These are phyloP conservation scores for Ceriops decandra DNA, from an alignment of 345 rosid species.

Conservation along the genomic window DNA sequence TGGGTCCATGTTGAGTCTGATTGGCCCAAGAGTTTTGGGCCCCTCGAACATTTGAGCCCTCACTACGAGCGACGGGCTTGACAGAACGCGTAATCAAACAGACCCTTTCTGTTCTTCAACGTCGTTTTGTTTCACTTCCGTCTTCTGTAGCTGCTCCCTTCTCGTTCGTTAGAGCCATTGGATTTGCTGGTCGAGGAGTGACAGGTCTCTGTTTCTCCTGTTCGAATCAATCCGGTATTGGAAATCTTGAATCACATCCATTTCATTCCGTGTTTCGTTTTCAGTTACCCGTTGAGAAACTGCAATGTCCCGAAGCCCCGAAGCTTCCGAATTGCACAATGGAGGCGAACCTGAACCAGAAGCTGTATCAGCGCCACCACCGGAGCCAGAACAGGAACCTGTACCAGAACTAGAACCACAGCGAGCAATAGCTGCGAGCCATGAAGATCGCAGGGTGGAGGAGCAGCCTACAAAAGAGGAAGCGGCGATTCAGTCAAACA, in stretches of 20 bases:
- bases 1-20: too few species aligned
- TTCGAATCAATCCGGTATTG: background rate
- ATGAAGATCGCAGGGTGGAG: slow-evolving; percentile 42
- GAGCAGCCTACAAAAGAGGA: slow-evolving; percentile 21
- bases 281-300: background rate
- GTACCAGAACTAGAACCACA: slow-evolving; percentile 7
- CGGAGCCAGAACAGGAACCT: slow-evolving; percentile 12
- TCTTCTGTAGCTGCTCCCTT: background rate
- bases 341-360: slow-evolving; percentile 28
- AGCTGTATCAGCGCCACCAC: slow-evolving; percentile 14
- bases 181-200: too few species aligned
- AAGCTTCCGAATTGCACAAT: slow-evolving; percentile 44
- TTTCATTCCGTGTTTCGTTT: too few species aligned
- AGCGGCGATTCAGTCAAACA: slow-evolving; percentile 28
- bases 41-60: too few species aligned
- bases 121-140: background rate
- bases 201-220: background rate
- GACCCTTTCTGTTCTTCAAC: background rate
- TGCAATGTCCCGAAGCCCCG: slow-evolving; percentile 40
- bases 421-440: slow-evolving; percentile 11
- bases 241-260: background rate
- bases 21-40: too few species aligned
- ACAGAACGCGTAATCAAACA: too few species aligned
- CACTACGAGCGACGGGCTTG: too few species aligned
- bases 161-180: background rate